Evolutionary conservation across 768 basidiomycete genomes (phyloP).

Genomic region (Tulasnella sp.): DNA sequence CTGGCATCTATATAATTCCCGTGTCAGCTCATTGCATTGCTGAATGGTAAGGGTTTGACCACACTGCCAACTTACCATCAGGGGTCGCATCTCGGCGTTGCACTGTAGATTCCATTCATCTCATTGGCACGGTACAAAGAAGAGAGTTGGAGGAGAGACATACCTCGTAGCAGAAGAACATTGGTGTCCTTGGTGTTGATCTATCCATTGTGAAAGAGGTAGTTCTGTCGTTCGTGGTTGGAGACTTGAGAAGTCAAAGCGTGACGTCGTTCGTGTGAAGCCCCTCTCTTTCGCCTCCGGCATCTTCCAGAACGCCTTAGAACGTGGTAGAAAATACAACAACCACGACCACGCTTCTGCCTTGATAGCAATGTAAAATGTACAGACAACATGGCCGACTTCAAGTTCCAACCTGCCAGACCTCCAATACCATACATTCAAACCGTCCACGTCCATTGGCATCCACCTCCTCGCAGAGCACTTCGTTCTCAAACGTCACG

Average conservation of each 20-base stretch:
- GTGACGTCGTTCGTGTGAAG: neutral
- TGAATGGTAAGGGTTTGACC: neutral
- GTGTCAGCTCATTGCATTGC: too few relatives aligned
- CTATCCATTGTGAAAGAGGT: neutral
- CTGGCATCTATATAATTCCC: slow-evolving; percentile 48
- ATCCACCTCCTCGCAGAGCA: slow-evolving; percentile 40
- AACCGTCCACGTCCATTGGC: slow-evolving; percentile 47
- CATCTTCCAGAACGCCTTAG: neutral
- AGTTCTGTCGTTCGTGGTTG: neutral
- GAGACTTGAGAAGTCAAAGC: neutral
- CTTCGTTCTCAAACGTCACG: slow-evolving; percentile 80
- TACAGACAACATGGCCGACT: too few relatives aligned
- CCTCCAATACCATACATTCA: slow-evolving; percentile 85
- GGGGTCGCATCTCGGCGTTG: slow-evolving; percentile 75
- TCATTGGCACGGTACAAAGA: too few relatives aligned
- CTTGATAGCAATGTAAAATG: too few relatives aligned
- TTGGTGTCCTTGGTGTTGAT: slow-evolving; percentile 6
- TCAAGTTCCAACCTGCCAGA: slow-evolving; percentile 57
- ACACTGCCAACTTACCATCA: slow-evolving; percentile 48
- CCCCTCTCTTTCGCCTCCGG: neutral
- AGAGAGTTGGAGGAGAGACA: neutral
- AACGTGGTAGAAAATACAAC: too few relatives aligned
- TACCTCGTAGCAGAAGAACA: slow-evolving; percentile 19
- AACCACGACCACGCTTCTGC: too few relatives aligned
- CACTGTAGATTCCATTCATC: too few relatives aligned